Evolutionary conservation across 2,329 filamentous ascomycete species (phyloP), one percentile per base, ranked within the genome.

Genomic region (Botrytis galanthina): DNA sequence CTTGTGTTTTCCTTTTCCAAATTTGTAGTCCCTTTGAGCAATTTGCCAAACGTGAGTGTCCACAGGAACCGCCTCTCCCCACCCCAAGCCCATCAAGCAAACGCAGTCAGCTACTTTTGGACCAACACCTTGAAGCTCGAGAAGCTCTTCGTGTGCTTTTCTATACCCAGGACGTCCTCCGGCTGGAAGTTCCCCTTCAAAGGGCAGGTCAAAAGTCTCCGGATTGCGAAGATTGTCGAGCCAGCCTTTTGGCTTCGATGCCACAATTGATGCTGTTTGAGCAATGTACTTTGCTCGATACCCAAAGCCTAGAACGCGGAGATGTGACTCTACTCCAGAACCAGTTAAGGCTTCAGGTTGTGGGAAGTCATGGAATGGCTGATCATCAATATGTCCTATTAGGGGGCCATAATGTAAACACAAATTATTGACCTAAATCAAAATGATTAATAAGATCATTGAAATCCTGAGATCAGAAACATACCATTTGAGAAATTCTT

Each of bases 31-130:
- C 71, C 96, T 88, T 81, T 97, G 93, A 0, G 96, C 97, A 80
- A 99, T 98, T 84, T 98, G 95, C 95, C 95, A 98, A 20, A 99
- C 94, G 83, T 99, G 97, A 1, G 97, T 99, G 82, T 99, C 96
- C 46, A 99, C 93, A 0, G 96, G 96, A 1, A 99, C 95, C 4
- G 95, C 91, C 83, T 98, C 95, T 46, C 92, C 92, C 95, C 97
- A 99, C 42, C 95, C 95, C 22, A 99, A 84, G 0, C 97, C 97
- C 92, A 99, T 98, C 32, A 99, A 85, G 80, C 93, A 97, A 12
- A 98, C 95, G 80, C 97, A 99, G 81, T 99, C 97, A 9, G 96
- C 93, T 0, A 99, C 96, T 82, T 99, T 99, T 0, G 97, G 96
- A 0, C 96, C 96, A 9, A 99, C 97, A 1, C 96, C 96, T 73